Base-by-base conservation (phyloP, 2,329 filamentous ascomycete species). In the Hymenotorrendiella dingleyae region DNA sequence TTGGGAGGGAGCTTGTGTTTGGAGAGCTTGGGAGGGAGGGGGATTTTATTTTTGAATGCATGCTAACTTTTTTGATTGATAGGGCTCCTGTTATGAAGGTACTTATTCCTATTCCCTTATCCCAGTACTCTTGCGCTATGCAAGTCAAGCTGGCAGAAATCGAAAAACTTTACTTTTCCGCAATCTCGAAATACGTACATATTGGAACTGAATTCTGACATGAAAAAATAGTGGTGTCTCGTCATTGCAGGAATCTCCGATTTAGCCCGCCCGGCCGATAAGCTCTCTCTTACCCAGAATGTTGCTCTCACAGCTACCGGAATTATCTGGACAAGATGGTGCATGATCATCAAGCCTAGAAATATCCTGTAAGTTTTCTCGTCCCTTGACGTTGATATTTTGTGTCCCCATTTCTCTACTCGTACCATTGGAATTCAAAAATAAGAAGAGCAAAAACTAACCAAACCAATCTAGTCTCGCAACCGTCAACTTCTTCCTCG, bases 261-360 rank as follows among this genome's bases (percentile, higher is more conserved):
- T 72, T 86, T 98, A 65, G 76, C 82, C 50, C 89, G 93, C 56
- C 93, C 93, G 23, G 88, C 86, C 50, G 86, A 94, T 66, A 88
- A 89, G 67, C 86, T 98, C 55, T 96, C 90, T 29, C 72, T 96
- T 50, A 93, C 86, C 22, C 90, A 96, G 70, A 98, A 97, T 71
- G 73, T 74, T 38, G 91, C 93, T 46, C 78, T 98, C 56, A 93
- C 87, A 62, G 82, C 82, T 57, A 98, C 93, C 8, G 93, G 93
- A 54, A 69, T 85, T 53, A 98, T 98, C 76, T 98, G 93, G 93
- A 98, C 93, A 34, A 80, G 93, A 55, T 98, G 93, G 93, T 98
- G 93, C 75, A 76, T 97, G 63, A 85, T 98, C 66, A 98, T 98
- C 70, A 89, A 82, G 67, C 93, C 93, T 45, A 82, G 81, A 68